Percentiles rank a stretch among this genome's conserved stretches.
phyloP scores from a whole-genome alignment of 2,329 filamentous ascomycete species.

The Periglandula ipomoeae region DNA sequence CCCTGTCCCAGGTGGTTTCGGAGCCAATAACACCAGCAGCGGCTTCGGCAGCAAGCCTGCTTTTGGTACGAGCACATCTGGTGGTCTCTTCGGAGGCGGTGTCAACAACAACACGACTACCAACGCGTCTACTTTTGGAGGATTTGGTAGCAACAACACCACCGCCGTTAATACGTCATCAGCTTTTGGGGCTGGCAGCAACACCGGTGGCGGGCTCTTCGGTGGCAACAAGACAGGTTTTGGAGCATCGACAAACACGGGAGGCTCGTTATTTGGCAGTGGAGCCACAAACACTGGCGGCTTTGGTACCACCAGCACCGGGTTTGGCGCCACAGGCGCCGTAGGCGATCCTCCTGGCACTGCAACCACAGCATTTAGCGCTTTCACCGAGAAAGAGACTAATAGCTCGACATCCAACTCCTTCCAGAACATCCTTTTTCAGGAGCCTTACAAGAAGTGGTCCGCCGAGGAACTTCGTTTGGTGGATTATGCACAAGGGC shows the following conservation, averaged over 20 bases:
- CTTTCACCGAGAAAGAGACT: conserved; percentile 65
- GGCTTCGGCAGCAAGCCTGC: conserved; percentile 39
- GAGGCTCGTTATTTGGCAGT: conserved; percentile 38
- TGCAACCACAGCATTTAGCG: conserved; percentile 56
- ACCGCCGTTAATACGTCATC: conserved; percentile 21
- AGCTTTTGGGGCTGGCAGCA: conserved; percentile 30
- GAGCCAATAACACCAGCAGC: conserved; percentile 21
- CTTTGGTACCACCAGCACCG: conserved; percentile 34
- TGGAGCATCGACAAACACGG: conserved; percentile 31
- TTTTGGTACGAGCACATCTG: conserved; percentile 38
- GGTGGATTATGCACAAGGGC: conserved; percentile 81
- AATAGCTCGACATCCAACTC: conserved; percentile 45
- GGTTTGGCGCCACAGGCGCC: conserved; percentile 28
- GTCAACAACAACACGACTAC: conserved; percentile 26
- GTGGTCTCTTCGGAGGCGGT: conserved; percentile 37
- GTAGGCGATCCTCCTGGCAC: conserved; percentile 59
- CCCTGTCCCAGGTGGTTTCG: conserved; percentile 25
- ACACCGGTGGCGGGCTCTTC: conserved; percentile 41
- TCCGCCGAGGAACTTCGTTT: conserved; percentile 78
- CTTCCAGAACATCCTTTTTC: conserved; percentile 73
- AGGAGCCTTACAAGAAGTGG: conserved; percentile 76
- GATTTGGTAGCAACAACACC: conserved; percentile 28
- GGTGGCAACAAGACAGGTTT: conserved; percentile 44
- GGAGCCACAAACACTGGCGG: conserved; percentile 22
- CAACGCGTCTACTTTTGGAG: conserved; percentile 28